These are phyloP conservation scores for Megacollybia marginata DNA, from an alignment of 768 basidiomycete species.

Conservation along the genomic window DNA sequence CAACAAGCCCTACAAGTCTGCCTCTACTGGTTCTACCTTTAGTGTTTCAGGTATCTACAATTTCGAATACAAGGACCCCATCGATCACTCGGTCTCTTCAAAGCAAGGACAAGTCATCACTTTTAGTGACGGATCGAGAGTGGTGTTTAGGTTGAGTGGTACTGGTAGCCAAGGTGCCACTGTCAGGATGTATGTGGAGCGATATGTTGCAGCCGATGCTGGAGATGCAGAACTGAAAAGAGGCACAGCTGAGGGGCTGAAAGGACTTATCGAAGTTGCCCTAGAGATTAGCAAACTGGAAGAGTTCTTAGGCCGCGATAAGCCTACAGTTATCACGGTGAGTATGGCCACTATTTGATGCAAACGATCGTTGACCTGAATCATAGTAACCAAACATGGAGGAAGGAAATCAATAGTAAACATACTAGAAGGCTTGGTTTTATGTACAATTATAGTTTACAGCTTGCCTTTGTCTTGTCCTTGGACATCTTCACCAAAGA, in stretches of 20 bases:
- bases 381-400: background rate
- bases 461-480: conserved; percentile 30
- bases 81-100: conserved; percentile 85
- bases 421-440: background rate
- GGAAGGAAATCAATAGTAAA: background rate
- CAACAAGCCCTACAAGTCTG: conserved; percentile 59
- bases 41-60: conserved; percentile 71
- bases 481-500: conserved; percentile 52
- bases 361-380: background rate
- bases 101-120: conserved; percentile 95
- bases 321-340: conserved; percentile 96
- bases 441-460: conserved; percentile 13
- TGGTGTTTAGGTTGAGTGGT: conserved; percentile 93
- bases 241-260: conserved; percentile 82
- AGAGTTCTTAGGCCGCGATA: conserved; percentile 76
- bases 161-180: conserved; percentile 97
- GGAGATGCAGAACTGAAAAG: conserved; percentile 64
- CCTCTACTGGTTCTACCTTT: conserved; percentile 63
- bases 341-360: conserved; percentile 18
- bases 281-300: conserved; percentile 78
- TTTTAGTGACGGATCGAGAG: conserved; percentile 87
- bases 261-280: conserved; percentile 95
- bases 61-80: conserved; percentile 98
- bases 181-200: conserved; percentile 92
- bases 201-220: conserved; percentile 69